Percentiles rank a stretch among this genome's conserved stretches.
phyloP scores from a whole-genome alignment of 2,329 filamentous ascomycete genomes.

The Aspergillus ochraceoroseus region DNA sequence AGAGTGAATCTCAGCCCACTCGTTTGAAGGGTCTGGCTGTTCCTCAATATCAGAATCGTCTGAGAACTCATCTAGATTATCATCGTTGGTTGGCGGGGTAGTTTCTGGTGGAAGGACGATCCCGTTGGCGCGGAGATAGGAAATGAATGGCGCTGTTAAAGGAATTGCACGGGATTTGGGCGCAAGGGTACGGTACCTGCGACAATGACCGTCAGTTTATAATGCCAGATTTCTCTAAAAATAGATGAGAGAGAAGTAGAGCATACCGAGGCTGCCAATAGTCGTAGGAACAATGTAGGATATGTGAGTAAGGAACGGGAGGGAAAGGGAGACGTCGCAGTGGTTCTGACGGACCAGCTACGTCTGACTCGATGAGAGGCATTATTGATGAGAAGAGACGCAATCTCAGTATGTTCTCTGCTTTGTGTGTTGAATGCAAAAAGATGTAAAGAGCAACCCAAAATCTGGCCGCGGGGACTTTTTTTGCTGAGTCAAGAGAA shows the following conservation, averaged over 20 bases:
- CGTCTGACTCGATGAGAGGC: constrained; percentile 29
- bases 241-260: constrained; percentile 2
- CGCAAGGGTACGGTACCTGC: constrained; percentile 69
- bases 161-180: constrained; percentile 83
- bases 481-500: constrained; percentile 14
- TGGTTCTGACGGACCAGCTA: constrained; percentile 17
- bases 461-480: constrained; percentile 2
- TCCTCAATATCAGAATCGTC: constrained; percentile 56
- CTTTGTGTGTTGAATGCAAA: background rate
- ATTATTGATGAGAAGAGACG: constrained; percentile 18
- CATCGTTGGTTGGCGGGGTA: constrained; percentile 30
- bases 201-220: background rate
- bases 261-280: constrained; percentile 74
- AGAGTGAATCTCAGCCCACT: constrained; percentile 68
- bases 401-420: background rate
- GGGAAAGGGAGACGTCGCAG: constrained; percentile 62
- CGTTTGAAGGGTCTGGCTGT: constrained; percentile 51
- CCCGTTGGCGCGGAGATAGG: constrained; percentile 86
- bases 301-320: constrained; percentile 77
- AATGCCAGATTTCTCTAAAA: constrained; percentile 12
- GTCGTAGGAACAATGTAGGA: constrained; percentile 91
- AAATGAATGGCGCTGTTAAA: constrained; percentile 67
- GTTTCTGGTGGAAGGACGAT: constrained; percentile 67
- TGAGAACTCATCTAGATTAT: constrained; percentile 49
- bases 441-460: background rate